Percentiles rank a stretch among this genome's conserved stretches.
Conservation (phyloP, 164 flowering plant species). For the Taxillus chinensis region DNA sequence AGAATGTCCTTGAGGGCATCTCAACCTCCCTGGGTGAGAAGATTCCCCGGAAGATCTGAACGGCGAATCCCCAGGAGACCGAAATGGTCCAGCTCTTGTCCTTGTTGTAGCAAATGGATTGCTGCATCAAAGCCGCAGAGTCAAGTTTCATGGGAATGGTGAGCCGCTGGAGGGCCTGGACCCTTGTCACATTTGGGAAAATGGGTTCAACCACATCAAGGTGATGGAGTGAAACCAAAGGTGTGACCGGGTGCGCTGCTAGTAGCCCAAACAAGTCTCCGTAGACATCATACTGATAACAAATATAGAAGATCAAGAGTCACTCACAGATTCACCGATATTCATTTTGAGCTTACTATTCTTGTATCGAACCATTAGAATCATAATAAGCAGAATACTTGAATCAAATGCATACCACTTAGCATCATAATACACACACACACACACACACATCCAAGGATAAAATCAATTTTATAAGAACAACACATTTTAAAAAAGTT, state of each 20-base stretch:
- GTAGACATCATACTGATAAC: conserved; percentile 68
- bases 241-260: conserved; percentile 64
- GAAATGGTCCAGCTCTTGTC: conserved; percentile 55
- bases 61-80: conserved; percentile 81
- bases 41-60: conserved; percentile 56
- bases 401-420: no score
- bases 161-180: conserved; percentile 36
- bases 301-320: conserved; percentile 7
- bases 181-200: conserved; percentile 42
- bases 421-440: no score
- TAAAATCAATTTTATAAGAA: no score
- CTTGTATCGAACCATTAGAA: no score
- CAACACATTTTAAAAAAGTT: no score
- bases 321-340: no score
- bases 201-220: conserved; percentile 74
- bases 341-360: no score
- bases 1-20: conserved; percentile 75
- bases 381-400: no score
- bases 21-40: conserved; percentile 74
- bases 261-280: conserved; percentile 77
- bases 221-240: conserved; percentile 64
- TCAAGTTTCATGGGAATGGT: conserved; percentile 37
- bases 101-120: conserved; percentile 64
- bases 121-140: conserved; percentile 58
- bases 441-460: no score